Evolutionary conservation across 2,329 filamentous ascomycete genomes (phyloP), one percentile per base, ranked within the genome.

Genomic region (Penicillium corylophilum): DNA sequence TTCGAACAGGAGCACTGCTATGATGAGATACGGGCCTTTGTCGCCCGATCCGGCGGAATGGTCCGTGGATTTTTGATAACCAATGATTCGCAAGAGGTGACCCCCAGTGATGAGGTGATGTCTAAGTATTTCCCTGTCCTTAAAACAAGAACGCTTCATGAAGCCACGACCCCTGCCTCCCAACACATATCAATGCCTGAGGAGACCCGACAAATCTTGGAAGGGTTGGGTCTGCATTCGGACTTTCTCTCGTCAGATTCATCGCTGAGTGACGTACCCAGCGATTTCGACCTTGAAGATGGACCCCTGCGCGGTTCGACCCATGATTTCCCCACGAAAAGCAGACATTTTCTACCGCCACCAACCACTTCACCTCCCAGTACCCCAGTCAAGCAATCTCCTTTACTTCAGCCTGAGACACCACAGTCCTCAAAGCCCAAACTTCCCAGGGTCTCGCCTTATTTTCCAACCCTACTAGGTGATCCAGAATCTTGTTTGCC

Each of bases 401-500:
- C 15, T 20, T 44, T 52, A 22, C 35, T 45, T 23, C 7, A 20
- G 13, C 36, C 48, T 24, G 50, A 59, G 16, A 51, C 53, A 29
- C 40, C 38, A 13, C 62, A 52, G 47, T 24, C 42, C 9, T 28
- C 53, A 28, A 59, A 56, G 28, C 45, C 54, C 33, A 69, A 59
- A 51, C 55, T 46, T 16, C 62, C 59, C 9, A 74, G 65, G 47
- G 62, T 64, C 42, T 78, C 76, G 3, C 76, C 70, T 18, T 78
- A 76, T 56, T 79, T 79, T 53, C 66, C 70, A 2, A 60, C 54
- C 44, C 60, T 61, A 15, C 62, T 61, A 9, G 53, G 62, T 46
- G 63, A 70, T 44, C 55, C 69, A 48, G 57, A 73, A 9, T 81
- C 79, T 4, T 77, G 72, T 54, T 73, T 79, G 6, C 77, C 75